Evolutionary conservation across 1,139 yeast genomes (phyloP).

Genomic region (Yamadazyma atmosphaerica): DNA sequence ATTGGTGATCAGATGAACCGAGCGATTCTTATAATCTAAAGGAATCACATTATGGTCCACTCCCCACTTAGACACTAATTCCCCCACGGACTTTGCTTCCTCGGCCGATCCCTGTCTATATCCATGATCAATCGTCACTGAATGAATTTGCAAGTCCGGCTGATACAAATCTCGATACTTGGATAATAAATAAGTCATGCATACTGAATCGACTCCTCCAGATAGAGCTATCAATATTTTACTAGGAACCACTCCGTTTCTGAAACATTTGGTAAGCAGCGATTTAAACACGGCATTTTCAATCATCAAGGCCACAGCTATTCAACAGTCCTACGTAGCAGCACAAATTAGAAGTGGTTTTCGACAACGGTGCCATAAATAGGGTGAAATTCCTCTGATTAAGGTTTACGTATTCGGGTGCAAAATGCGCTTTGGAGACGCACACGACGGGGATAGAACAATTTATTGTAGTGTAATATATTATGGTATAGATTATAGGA

Average conservation of each 20-base stretch:
- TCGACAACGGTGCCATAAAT: too few relatives aligned
- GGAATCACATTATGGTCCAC: slow-evolving; percentile 36
- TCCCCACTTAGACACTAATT: slow-evolving; percentile 36
- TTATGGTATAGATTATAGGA: too few relatives aligned
- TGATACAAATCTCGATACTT: slow-evolving; percentile 25
- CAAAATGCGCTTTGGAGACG: not conserved
- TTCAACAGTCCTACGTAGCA: not conserved
- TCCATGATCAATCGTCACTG: slow-evolving; percentile 61
- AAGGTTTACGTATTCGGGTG: not conserved
- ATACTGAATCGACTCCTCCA: slow-evolving; percentile 85
- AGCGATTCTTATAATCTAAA: slow-evolving; percentile 29
- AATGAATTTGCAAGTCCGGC: slow-evolving; percentile 35
- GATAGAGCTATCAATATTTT: slow-evolving; percentile 53
- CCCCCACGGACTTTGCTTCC: slow-evolving; percentile 50
- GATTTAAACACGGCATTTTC: slow-evolving; percentile 10
- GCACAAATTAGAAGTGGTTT: not conserved
- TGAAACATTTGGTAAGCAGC: slow-evolving; percentile 16
- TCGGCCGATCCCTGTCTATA: slow-evolving; percentile 45
- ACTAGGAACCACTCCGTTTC: slow-evolving; percentile 12
- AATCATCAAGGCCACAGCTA: not conserved
- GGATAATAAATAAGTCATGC: slow-evolving; percentile 50
- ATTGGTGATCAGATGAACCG: slow-evolving; percentile 28
- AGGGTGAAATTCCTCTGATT: too few relatives aligned
- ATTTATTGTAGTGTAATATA: too few relatives aligned
- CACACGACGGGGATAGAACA: too few relatives aligned